Evolutionary conservation across 1,139 yeast genomes (phyloP).

Genomic region (Kodamaea sp.): DNA sequence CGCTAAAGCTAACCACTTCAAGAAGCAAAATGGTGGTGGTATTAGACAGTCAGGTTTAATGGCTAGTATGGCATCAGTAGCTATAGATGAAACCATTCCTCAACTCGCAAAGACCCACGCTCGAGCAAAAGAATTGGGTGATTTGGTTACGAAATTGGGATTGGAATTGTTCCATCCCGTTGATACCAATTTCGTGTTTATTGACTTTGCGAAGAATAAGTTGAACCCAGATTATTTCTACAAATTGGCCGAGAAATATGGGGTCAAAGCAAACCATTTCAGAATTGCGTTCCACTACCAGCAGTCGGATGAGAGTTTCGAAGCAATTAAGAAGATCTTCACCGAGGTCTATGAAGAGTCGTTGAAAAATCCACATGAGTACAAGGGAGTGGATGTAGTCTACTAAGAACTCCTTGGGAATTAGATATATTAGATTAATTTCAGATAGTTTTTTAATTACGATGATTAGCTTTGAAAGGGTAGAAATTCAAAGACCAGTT

Average conservation of each 20-base stretch:
- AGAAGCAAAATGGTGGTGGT: constrained; percentile 95
- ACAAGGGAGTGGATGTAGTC: too few species aligned
- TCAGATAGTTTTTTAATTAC: too few species aligned
- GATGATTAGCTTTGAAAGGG: too few species aligned
- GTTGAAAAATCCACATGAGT: constrained; percentile 26
- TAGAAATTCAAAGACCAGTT: too few species aligned
- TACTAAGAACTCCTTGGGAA: too few species aligned
- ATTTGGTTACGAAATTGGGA: constrained; percentile 54
- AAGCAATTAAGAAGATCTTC: constrained; percentile 30
- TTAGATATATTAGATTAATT: too few species aligned
- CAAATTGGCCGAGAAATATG: constrained; percentile 56
- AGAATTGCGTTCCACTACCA: constrained; percentile 46
- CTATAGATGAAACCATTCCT: constrained; percentile 73
- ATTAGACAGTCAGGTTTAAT: constrained; percentile 87
- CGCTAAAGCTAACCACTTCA: constrained; percentile 78
- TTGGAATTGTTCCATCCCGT: constrained; percentile 72
- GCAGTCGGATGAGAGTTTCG: constrained; percentile 33
- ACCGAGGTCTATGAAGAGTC: constrained; percentile 33
- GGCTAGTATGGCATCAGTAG: constrained; percentile 77
- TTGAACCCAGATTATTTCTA: constrained; percentile 61
- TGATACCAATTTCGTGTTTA: constrained; percentile 83
- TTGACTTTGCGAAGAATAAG: constrained; percentile 61
- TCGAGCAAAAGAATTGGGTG: constrained; percentile 68
- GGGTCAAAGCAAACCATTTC: constrained; percentile 28
- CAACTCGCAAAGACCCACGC: constrained; percentile 62